These are phyloP conservation scores for Globisporangium rhizosaccharum DNA, from an alignment of 352 stramenopile species.

Conservation along the genomic window DNA sequence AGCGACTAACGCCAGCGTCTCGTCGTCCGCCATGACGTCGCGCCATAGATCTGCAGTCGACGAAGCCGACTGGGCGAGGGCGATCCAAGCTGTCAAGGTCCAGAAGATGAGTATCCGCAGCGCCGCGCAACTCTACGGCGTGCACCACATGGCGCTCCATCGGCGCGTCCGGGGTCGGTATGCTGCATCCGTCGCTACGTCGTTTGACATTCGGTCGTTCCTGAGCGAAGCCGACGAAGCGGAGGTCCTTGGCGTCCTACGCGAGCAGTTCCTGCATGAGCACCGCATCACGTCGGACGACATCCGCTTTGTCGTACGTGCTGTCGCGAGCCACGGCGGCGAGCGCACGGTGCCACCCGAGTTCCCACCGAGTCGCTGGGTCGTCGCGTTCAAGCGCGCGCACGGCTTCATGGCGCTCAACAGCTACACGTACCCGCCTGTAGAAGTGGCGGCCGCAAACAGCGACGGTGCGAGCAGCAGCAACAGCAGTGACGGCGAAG, in stretches of 20 bases:
- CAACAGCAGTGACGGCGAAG: too few species aligned
- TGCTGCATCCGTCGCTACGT: neutral
- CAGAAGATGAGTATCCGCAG: constrained; percentile 41
- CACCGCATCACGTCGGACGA: constrained; percentile 44
- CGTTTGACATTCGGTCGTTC: constrained; percentile 15
- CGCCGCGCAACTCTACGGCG: constrained; percentile 33
- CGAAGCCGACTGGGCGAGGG: constrained; percentile 21
- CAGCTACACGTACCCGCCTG: constrained; percentile 20
- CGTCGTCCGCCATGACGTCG: too few species aligned
- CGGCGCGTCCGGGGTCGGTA: constrained; percentile 16
- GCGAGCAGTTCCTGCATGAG: constrained; percentile 36
- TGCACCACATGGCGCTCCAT: constrained; percentile 39
- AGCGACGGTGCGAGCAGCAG: too few species aligned
- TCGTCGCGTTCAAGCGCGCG: constrained; percentile 42
- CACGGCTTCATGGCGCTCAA: constrained; percentile 35
- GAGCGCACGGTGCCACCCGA: constrained; percentile 26
- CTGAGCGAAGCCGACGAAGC: constrained; percentile 31
- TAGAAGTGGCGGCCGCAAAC: too few species aligned
- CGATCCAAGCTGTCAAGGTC: constrained; percentile 35
- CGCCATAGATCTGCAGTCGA: too few species aligned
- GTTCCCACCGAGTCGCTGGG: constrained; percentile 43
- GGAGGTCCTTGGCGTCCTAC: constrained; percentile 27
- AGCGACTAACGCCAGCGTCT: too few species aligned
- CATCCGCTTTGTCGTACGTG: constrained; percentile 37
- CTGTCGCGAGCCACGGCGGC: constrained; percentile 34